Evolutionary conservation across 768 basidiomycete species (phyloP).

Genomic region (Leccinellum luteum): DNA sequence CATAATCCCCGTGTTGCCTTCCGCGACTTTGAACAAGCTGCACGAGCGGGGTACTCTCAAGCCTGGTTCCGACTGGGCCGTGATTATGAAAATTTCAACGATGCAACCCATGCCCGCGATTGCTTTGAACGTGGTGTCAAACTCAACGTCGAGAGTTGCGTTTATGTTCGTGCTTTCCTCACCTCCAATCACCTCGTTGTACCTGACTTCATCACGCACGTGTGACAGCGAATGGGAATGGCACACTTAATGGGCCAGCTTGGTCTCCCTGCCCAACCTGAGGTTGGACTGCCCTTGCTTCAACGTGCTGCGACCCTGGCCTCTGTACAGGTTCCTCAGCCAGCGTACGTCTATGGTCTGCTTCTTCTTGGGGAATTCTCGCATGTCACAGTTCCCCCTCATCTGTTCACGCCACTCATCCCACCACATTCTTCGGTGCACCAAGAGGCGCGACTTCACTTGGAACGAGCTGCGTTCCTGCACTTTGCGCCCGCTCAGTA

Average conservation of each 20-base stretch:
- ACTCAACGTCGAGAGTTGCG: conserved; percentile 70
- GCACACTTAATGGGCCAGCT: conserved; percentile 90
- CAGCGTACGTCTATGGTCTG: conserved; percentile 86
- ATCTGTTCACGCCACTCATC: conserved; percentile 54
- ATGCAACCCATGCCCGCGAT: conserved; percentile 68
- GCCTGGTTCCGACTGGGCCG: conserved; percentile 92
- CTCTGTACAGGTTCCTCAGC: conserved; percentile 76
- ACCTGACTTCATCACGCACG: conserved; percentile 5
- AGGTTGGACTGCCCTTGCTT: conserved; percentile 67
- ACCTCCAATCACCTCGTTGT: not conserved
- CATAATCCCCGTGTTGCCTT: conserved; percentile 80
- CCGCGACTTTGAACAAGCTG: conserved; percentile 84
- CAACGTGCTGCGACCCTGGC: conserved; percentile 74
- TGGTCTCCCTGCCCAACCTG: conserved; percentile 49
- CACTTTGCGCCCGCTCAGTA: conserved; percentile 86
- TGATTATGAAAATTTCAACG: conserved; percentile 88
- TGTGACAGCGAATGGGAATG: conserved; percentile 81
- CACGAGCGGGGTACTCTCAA: conserved; percentile 68
- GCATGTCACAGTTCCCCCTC: conserved; percentile 50
- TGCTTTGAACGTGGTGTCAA: conserved; percentile 86
- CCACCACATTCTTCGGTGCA: conserved; percentile 46
- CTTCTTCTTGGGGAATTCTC: conserved; percentile 83
- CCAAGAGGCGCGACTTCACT: conserved; percentile 67
- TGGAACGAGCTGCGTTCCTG: conserved; percentile 85
- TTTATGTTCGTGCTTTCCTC: conserved; percentile 56